Conservation (phyloP, 495 filamentous ascomycete genomes). For the Neurospora sp. region DNA sequence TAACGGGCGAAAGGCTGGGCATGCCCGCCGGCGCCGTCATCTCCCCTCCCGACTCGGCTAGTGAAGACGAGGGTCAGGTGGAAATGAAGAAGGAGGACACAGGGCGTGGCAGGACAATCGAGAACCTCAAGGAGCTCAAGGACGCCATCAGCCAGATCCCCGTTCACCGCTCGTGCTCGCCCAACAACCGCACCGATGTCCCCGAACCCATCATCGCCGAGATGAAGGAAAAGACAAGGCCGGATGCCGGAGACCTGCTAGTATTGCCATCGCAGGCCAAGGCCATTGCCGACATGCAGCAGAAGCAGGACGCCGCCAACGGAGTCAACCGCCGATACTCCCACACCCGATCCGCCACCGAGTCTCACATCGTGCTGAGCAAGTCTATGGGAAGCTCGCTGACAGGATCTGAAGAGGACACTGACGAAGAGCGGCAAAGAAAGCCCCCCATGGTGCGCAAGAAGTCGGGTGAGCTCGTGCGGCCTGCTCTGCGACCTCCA, state of each 20-base stretch:
- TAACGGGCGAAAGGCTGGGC: constrained; percentile 46
- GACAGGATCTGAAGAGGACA: constrained; percentile 52
- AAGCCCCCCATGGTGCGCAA: constrained; percentile 90
- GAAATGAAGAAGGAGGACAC: neutral
- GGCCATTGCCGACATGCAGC: constrained; percentile 28
- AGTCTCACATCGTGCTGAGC: constrained; percentile 48
- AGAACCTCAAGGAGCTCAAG: constrained; percentile 67
- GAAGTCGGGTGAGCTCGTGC: constrained; percentile 94
- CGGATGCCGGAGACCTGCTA: constrained; percentile 23
- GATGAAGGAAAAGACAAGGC: neutral
- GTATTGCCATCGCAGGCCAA: constrained; percentile 24
- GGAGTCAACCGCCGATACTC: constrained; percentile 37
- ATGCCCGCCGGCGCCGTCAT: constrained; percentile 76
- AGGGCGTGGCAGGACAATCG: constrained; percentile 38
- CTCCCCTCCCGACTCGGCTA: constrained; percentile 79
- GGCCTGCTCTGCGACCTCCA: constrained; percentile 75
- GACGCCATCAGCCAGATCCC: constrained; percentile 73
- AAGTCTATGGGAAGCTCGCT: constrained; percentile 44
- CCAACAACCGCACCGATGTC: constrained; percentile 27
- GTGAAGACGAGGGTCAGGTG: constrained; percentile 54
- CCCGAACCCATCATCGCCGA: constrained; percentile 5
- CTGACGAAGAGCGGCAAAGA: constrained; percentile 48
- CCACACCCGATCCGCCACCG: constrained; percentile 79
- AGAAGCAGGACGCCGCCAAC: constrained; percentile 22
- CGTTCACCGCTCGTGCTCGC: constrained; percentile 55